Evolutionary conservation across 148 eudicot genomes (phyloP).

Genomic region (Diospyros kaki): DNA sequence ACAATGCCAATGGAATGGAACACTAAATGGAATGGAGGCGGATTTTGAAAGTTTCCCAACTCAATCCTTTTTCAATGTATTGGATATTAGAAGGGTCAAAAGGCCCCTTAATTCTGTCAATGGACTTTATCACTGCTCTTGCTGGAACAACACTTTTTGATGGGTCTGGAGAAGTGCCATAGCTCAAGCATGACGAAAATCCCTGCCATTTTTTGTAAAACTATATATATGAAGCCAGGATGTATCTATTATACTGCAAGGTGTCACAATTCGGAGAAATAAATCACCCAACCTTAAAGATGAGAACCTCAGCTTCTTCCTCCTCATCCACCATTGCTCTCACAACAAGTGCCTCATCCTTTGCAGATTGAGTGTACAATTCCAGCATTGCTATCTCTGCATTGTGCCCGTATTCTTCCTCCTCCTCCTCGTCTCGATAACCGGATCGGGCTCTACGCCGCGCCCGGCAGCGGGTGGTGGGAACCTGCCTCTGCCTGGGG

Average conservation of each 20-base stretch:
- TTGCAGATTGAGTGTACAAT: constrained; percentile 44
- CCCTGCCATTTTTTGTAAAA: constrained; percentile 37
- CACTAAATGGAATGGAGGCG: constrained; percentile 17
- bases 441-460: constrained; percentile 50
- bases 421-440: constrained; percentile 28
- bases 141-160: constrained; percentile 72
- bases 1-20: too few species aligned
- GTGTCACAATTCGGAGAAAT: neutral
- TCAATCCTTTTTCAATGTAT: constrained; percentile 58
- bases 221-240: neutral
- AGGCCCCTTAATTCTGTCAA: constrained; percentile 68
- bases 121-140: constrained; percentile 58
- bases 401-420: constrained; percentile 46
- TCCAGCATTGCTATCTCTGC: constrained; percentile 63
- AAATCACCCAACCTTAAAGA: constrained; percentile 46
- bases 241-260: neutral
- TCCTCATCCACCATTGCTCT: constrained; percentile 54
- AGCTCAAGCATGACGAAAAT: constrained; percentile 77
- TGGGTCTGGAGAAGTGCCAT: constrained; percentile 56
- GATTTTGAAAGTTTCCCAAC: constrained; percentile 47
- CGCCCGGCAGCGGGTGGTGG: constrained; percentile 19
- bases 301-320: constrained; percentile 52
- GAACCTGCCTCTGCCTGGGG: neutral
- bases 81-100: constrained; percentile 67
- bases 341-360: constrained; percentile 66